These are phyloP conservation scores for Pinus tabuliformis DNA, from an alignment of 75 land plant genomes.

Conservation along the genomic window DNA sequence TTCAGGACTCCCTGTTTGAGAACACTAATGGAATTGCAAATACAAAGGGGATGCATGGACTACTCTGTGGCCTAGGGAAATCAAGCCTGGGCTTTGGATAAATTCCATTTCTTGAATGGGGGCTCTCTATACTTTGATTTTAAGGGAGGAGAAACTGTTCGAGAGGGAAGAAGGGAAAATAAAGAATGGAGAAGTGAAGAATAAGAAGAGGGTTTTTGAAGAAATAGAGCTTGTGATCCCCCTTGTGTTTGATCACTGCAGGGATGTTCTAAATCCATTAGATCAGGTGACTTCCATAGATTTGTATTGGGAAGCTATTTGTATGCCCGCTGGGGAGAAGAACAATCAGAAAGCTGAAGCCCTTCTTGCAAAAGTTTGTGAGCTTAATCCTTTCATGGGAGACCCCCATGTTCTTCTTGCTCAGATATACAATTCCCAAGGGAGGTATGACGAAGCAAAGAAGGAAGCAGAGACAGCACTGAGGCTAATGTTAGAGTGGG, in stretches of 20 bases:
- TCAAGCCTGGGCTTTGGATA: conserved; percentile 88
- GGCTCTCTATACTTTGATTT: conserved; percentile 54
- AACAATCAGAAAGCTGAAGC: conserved; percentile 31
- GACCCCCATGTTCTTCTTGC: conserved; percentile 70
- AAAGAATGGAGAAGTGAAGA: background rate
- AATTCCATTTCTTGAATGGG: conserved; percentile 76
- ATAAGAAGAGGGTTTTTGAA: conserved; percentile 19
- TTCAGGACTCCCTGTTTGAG: conserved; percentile 71
- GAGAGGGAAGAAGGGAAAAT: conserved; percentile 14
- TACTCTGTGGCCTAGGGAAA: conserved; percentile 81
- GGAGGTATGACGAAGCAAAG: conserved; percentile 68
- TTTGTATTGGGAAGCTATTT: conserved; percentile 79
- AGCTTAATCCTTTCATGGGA: conserved; percentile 55
- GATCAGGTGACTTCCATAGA: conserved; percentile 65
- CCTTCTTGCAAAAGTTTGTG: conserved; percentile 38
- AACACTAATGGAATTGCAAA: conserved; percentile 56
- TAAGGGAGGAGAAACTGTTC: conserved; percentile 49
- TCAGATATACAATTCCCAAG: conserved; percentile 47
- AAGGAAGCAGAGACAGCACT: conserved; percentile 50
- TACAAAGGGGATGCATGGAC: conserved; percentile 46
- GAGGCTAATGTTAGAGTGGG: conserved; percentile 74
- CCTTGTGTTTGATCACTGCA: conserved; percentile 71
- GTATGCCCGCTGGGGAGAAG: conserved; percentile 7
- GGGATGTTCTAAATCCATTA: conserved; percentile 34
- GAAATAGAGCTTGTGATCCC: conserved; percentile 60